Percentiles rank a stretch among this genome's conserved stretches.
Evolutionary conservation across 306 rosid species (phyloP).

Genomic region (Fragaria iinumae): DNA sequence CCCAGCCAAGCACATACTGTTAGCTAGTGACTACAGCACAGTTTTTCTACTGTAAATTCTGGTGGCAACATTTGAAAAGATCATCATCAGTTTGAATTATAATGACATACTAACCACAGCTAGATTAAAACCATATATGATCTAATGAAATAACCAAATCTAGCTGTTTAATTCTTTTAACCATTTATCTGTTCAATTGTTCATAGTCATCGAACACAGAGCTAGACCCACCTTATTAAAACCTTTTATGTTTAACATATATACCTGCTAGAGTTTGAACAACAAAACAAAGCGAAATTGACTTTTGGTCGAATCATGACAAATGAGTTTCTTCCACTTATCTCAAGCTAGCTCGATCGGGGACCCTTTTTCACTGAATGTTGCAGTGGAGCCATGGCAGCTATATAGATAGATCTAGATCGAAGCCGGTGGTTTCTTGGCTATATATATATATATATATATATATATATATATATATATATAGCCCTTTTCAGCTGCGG

Average conservation of each 20-base stretch:
- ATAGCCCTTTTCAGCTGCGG: no score
- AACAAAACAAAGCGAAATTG: slow-evolving; percentile 2
- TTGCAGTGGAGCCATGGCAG: slow-evolving; percentile 13
- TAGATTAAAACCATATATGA: slow-evolving; percentile 7
- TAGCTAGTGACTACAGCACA: background rate
- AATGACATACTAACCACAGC: slow-evolving; percentile 18
- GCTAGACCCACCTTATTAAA: slow-evolving; percentile 10
- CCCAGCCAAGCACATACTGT: background rate
- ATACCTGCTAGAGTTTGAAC: background rate
- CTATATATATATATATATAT: no score
- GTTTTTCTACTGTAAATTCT: background rate
- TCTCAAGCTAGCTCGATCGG: background rate
- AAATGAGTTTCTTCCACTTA: slow-evolving; percentile 18
- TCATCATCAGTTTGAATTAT: background rate
- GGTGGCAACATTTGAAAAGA: background rate
- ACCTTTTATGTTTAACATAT: background rate
- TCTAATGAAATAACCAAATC: background rate
- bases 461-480: no score
- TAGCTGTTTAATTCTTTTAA: background rate
- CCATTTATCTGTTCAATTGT: background rate
- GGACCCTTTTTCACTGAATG: slow-evolving; percentile 8
- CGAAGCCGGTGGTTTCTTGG: background rate
- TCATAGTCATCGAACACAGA: background rate
- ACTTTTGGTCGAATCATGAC: slow-evolving; percentile 13
- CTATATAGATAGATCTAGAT: background rate